Conservation (phyloP, 192 early-diverging fungal species). For the Chytriomyces hyalinus region DNA sequence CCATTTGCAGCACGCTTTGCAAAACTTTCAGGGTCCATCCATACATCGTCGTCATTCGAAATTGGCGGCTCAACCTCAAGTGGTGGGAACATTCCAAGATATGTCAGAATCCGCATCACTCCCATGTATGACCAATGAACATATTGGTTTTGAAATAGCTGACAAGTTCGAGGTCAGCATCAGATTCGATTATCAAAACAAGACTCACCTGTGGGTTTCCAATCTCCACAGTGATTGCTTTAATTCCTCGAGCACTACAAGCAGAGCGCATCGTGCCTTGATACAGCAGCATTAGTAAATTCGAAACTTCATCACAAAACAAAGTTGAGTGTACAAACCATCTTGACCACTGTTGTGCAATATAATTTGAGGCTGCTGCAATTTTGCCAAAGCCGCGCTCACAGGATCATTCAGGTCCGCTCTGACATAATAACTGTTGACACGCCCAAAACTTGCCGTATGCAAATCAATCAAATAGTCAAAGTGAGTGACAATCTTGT, state of each 20-base stretch:
- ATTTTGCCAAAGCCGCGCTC: slow-evolving; percentile 75
- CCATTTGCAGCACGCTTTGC: background rate
- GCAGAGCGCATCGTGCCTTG: slow-evolving; percentile 84
- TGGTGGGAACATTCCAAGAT: slow-evolving; percentile 64
- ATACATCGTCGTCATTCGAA: slow-evolving; percentile 11
- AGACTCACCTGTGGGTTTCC: slow-evolving; percentile 72
- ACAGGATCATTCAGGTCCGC: slow-evolving; percentile 81
- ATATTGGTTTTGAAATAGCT: slow-evolving; percentile 81
- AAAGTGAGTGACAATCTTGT: slow-evolving; percentile 79
- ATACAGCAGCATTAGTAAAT: slow-evolving; percentile 25
- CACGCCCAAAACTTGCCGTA: slow-evolving; percentile 82
- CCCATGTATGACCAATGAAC: slow-evolving; percentile 74
- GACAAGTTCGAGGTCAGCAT: background rate
- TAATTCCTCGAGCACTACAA: slow-evolving; percentile 73
- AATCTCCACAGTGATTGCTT: slow-evolving; percentile 91
- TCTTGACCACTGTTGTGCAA: slow-evolving; percentile 70
- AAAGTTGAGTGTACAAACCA: slow-evolving; percentile 46
- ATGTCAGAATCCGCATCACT: slow-evolving; percentile 69
- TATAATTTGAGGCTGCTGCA: slow-evolving; percentile 82
- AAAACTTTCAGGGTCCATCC: slow-evolving; percentile 32
- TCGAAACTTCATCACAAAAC: background rate
- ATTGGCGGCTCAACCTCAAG: slow-evolving; percentile 33
- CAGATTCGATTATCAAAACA: background rate
- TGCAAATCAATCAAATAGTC: slow-evolving; percentile 88
- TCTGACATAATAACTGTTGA: slow-evolving; percentile 88